Percentiles rank a stretch among this genome's conserved stretches.
phyloP scores from a whole-genome alignment of 1,284 basidiomycete genomes.

The Peniophora sp. region DNA sequence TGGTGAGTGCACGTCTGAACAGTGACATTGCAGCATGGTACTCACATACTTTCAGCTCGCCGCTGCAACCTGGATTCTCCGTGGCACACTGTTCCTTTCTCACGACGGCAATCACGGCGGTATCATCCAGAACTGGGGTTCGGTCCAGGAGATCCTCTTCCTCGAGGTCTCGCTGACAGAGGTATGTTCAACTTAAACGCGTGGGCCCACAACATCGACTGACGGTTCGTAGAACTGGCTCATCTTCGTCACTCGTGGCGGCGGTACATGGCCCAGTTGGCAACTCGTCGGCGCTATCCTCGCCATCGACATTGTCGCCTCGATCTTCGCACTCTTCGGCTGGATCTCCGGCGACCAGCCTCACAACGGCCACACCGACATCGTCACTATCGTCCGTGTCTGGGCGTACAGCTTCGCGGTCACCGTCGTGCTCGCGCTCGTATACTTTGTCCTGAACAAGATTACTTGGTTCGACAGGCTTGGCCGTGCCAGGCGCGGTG shows the following conservation, averaged over 20 bases:
- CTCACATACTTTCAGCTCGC: slow-evolving; percentile 11
- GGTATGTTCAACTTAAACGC: too few relatives aligned
- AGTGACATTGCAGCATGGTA: not conserved
- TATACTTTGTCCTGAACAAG: slow-evolving; percentile 20
- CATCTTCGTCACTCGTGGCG: slow-evolving; percentile 35
- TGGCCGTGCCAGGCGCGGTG: slow-evolving; percentile 26
- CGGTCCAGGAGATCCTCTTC: slow-evolving; percentile 42
- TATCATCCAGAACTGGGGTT: slow-evolving; percentile 44
- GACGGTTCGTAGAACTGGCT: slow-evolving; percentile 38
- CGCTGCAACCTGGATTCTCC: slow-evolving; percentile 43
- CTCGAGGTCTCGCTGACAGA: slow-evolving; percentile 49
- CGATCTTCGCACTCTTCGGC: slow-evolving; percentile 41
- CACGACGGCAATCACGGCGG: slow-evolving; percentile 23
- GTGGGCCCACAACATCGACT: too few relatives aligned
- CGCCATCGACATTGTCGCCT: slow-evolving; percentile 41
- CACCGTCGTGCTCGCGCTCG: slow-evolving; percentile 34
- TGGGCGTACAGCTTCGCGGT: slow-evolving; percentile 44
- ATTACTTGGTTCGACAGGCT: slow-evolving; percentile 34
- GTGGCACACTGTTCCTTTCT: slow-evolving; percentile 38
- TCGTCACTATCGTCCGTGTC: slow-evolving; percentile 43
- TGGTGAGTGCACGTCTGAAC: slow-evolving; percentile 8
- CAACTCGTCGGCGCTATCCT: slow-evolving; percentile 31
- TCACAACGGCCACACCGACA: slow-evolving; percentile 34
- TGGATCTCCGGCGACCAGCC: slow-evolving; percentile 39
- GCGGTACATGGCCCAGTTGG: slow-evolving; percentile 14